Evolutionary conservation across 1,284 basidiomycete species (phyloP).

Genomic region (Cryptococcus sp.): DNA sequence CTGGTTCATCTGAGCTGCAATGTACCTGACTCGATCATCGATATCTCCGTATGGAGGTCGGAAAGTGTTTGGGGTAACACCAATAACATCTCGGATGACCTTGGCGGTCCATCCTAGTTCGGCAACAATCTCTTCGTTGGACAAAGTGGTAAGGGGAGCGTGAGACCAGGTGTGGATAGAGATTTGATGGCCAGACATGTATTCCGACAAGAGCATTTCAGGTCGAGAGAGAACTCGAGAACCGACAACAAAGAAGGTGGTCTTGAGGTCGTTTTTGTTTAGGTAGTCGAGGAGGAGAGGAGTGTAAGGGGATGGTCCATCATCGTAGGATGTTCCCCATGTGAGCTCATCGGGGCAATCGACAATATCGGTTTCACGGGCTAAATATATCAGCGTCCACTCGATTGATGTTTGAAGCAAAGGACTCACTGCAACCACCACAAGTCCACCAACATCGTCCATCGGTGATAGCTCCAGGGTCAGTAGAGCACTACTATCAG

Average conservation of each 20-base stretch:
- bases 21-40: slow-evolving; percentile 84
- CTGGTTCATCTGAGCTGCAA: slow-evolving; percentile 53
- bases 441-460: slow-evolving; percentile 83
- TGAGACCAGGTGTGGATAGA: slow-evolving; percentile 40
- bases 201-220: slow-evolving; percentile 71
- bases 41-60: slow-evolving; percentile 60
- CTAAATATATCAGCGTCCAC: background rate
- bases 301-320: slow-evolving; percentile 69
- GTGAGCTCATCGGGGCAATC: slow-evolving; percentile 72
- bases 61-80: slow-evolving; percentile 75
- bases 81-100: slow-evolving; percentile 74
- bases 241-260: slow-evolving; percentile 91
- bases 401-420: background rate
- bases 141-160: slow-evolving; percentile 60
- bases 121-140: slow-evolving; percentile 83
- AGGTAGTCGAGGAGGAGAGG: slow-evolving; percentile 54
- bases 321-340: slow-evolving; percentile 57
- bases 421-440: slow-evolving; percentile 59
- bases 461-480: slow-evolving; percentile 58
- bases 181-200: slow-evolving; percentile 78
- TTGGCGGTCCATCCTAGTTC: slow-evolving; percentile 90
- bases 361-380: slow-evolving; percentile 66
- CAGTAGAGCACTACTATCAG: slow-evolving; percentile 54
- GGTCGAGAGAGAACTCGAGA: slow-evolving; percentile 81
- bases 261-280: slow-evolving; percentile 59